phyloP scores from a whole-genome alignment of 2,329 filamentous ascomycete genomes.

The Verticillium zaregamsianum region DNA sequence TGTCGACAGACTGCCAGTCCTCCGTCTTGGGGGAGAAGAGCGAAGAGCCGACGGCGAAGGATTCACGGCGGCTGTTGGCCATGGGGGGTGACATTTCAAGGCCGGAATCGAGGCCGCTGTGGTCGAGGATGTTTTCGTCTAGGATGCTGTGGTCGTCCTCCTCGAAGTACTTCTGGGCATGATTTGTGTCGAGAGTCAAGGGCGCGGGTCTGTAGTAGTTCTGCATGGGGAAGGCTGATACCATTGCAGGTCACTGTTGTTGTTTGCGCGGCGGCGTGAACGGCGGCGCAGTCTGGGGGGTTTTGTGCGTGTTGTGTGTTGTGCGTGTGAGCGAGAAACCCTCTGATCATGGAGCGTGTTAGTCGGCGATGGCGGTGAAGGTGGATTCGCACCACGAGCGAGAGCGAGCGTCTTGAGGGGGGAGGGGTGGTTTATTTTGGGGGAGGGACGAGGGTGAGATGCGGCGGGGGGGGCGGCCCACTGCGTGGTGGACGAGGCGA shows the following conservation, averaged over 20 bases:
- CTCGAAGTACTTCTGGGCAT: slow-evolving; percentile 55
- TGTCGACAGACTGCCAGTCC: slow-evolving; percentile 60
- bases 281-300: background rate
- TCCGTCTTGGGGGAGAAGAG: slow-evolving; percentile 64
- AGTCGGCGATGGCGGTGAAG: slow-evolving; percentile 11
- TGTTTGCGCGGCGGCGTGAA: background rate
- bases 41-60: slow-evolving; percentile 52
- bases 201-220: slow-evolving; percentile 45
- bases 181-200: slow-evolving; percentile 49
- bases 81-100: slow-evolving; percentile 61
- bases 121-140: slow-evolving; percentile 58
- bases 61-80: slow-evolving; percentile 59
- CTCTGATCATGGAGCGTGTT: slow-evolving; percentile 5
- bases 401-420: background rate
- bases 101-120: slow-evolving; percentile 55
- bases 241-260: slow-evolving; percentile 34
- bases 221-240: slow-evolving; percentile 47
- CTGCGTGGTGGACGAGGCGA: slow-evolving; percentile 1
- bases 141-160: slow-evolving; percentile 57
- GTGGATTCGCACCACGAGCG: slow-evolving; percentile 1
- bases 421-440: slow-evolving; percentile 11
- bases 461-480: slow-evolving; percentile 8
- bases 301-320: background rate
- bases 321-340: background rate
- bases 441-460: slow-evolving; percentile 8